Evolutionary conservation across 306 rosid species (phyloP).

Genomic region (Rosa rugosa): DNA sequence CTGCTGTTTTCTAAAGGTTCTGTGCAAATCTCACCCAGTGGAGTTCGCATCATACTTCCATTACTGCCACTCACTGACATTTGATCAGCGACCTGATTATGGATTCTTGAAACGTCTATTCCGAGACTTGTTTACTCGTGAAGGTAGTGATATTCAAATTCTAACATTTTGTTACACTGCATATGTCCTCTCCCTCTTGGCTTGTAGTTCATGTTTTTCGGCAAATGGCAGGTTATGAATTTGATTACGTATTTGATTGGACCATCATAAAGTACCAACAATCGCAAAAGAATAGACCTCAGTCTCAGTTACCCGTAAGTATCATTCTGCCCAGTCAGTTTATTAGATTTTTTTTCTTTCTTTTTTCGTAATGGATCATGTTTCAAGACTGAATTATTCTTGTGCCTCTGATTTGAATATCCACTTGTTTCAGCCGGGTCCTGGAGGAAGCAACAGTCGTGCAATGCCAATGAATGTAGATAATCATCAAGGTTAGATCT

Average conservation of each 20-base stretch:
- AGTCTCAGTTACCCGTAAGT: conserved; percentile 59
- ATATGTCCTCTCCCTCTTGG: background rate
- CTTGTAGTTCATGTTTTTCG: conserved; percentile 16
- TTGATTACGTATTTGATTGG: conserved; percentile 90
- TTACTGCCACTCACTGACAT: conserved; percentile 87
- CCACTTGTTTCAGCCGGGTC: conserved; percentile 49
- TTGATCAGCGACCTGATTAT: conserved; percentile 98
- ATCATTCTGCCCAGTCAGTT: conserved; percentile 22
- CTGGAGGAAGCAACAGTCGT: conserved; percentile 57
- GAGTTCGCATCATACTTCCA: conserved; percentile 97
- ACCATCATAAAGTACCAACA: conserved; percentile 85
- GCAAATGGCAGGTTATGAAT: conserved; percentile 65
- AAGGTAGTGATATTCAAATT: conserved; percentile 53
- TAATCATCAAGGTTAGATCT: conserved; percentile 59
- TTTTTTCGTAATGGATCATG: background rate
- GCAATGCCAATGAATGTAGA: conserved; percentile 54
- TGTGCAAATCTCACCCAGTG: conserved; percentile 91
- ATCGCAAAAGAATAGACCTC: conserved; percentile 68
- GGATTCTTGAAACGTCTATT: conserved; percentile 92
- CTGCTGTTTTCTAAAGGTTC: conserved; percentile 50
- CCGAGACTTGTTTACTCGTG: conserved; percentile 81
- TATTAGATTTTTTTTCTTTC: background rate
- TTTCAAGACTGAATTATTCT: conserved; percentile 14
- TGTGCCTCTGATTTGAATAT: conserved; percentile 32
- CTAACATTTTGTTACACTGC: background rate